Evolutionary conservation across 495 filamentous ascomycete species (phyloP), one percentile per base, ranked within the genome.

Genomic region (Penicillium riverlandense): DNA sequence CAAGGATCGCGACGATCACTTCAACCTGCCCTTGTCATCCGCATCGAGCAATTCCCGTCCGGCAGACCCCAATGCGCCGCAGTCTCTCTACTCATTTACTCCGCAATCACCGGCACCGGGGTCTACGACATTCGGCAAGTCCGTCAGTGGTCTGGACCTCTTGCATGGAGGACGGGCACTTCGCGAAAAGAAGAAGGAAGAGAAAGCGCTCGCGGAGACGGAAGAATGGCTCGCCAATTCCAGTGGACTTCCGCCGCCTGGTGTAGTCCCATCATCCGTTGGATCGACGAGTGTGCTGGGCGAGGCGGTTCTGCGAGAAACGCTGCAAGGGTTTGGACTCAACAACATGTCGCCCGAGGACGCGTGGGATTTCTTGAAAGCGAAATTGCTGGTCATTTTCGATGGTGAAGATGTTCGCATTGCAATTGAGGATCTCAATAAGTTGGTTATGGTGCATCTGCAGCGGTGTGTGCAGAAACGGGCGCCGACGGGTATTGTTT

Each of bases 391-490:
- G 9, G 79, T 87, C 37, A 82, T 96, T 11, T 99, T 99, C 55
- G 87, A 96, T 51, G 90, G 87, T 8, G 94, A 96, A 53, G 86
- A 95, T 49, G 73, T 96, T 6, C 77, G 88, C 11, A 75, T 90
- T 36, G 89, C 91, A 0, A 85, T 99, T 12, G 94, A 99, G 59
- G 94, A 97, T 54, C 78, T 97, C 47, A 99, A 99, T 58, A 80
- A 83, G 35, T 76, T 96, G 9, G 90, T 96, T 1, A 67, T 74
- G n/a, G 73, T 84, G 48, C 85, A 92, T 48, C 77, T 95, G 32
- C 85, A 88, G 52, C 81, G 83, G 30, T 90, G 86, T 53, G 76
- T 90, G 29, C 75, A 83, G 30, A 80, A 79, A 27, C 76, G 80
- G 13, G 71, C 72, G 1, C 84, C 88, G 1, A 74, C 75, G 12